Conservation (phyloP, 139 green algal genomes). For the Mychonastes homosphaera region DNA sequence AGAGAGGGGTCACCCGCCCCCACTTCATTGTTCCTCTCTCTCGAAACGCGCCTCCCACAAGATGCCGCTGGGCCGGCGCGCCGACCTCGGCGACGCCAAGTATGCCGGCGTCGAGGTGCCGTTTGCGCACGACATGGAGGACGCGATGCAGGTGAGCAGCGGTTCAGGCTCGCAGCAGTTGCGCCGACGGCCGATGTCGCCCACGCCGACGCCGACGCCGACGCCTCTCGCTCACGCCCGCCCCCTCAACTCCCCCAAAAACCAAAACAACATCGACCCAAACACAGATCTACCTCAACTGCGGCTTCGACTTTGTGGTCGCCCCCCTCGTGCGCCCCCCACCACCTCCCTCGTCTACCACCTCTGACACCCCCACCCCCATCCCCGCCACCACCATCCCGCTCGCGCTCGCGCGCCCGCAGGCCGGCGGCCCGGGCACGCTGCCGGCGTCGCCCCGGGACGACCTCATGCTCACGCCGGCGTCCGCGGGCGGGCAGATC, state of each 20-base stretch:
- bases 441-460: background rate
- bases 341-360: no score
- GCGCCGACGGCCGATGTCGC: no score
- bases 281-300: constrained; percentile 41
- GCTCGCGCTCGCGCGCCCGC: constrained; percentile 14
- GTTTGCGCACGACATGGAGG: constrained; percentile 44
- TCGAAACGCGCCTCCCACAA: background rate
- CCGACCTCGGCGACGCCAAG: constrained; percentile 72
- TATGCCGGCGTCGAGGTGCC: constrained; percentile 69
- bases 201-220: background rate
- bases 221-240: background rate
- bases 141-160: constrained; percentile 42
- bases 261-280: background rate
- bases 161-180: no score
- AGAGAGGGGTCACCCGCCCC: background rate
- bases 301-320: constrained; percentile 88
- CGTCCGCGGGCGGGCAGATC: constrained; percentile 58
- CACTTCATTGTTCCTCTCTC: background rate
- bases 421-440: background rate
- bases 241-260: background rate
- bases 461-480: constrained; percentile 18
- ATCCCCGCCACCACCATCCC: constrained; percentile 11
- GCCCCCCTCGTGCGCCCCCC: constrained; percentile 56
- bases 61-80: constrained; percentile 84
- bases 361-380: no score